phyloP scores from a whole-genome alignment of 805 yeast genomes.

The Candida caryicola region DNA sequence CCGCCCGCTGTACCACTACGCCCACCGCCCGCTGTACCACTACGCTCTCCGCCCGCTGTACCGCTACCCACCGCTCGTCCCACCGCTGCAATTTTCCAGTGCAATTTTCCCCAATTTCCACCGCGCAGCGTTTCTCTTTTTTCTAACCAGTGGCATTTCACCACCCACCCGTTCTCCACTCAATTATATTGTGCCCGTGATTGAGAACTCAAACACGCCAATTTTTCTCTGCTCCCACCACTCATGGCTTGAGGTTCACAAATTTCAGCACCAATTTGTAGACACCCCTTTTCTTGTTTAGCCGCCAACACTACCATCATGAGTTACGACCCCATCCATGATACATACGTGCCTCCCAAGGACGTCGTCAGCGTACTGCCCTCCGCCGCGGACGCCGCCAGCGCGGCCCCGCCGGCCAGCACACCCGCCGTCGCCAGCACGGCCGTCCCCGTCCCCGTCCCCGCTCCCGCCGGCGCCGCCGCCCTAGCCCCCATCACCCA shows the following conservation, averaged over 20 bases:
- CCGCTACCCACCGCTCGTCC: too few relatives aligned
- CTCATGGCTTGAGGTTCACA: background rate
- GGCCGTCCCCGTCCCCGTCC: background rate
- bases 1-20: too few relatives aligned
- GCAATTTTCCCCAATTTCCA: too few relatives aligned
- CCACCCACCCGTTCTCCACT: background rate
- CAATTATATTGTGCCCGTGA: background rate
- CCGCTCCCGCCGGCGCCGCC: background rate
- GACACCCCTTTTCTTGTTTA: constrained; percentile 4
- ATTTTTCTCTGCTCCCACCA: background rate
- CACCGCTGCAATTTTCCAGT: too few relatives aligned
- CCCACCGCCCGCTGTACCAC: too few relatives aligned
- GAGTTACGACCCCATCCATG: constrained; percentile 47
- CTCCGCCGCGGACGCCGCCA: too few relatives aligned
- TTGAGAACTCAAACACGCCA: background rate
- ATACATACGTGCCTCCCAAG: constrained; percentile 21
- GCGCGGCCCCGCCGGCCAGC: background rate
- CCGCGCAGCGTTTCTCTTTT: too few relatives aligned
- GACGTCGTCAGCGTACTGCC: background rate
- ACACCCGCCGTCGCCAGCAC: background rate
- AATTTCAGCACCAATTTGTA: constrained; percentile 1
- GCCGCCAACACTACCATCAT: constrained; percentile 12
- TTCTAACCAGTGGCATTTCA: background rate
- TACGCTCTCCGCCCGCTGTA: too few relatives aligned
- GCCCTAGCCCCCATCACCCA: constrained; percentile 2